Percentiles rank a stretch among this genome's conserved stretches.
phyloP scores from a whole-genome alignment of 257 asterid genomes.

The Scutellaria barbata region DNA sequence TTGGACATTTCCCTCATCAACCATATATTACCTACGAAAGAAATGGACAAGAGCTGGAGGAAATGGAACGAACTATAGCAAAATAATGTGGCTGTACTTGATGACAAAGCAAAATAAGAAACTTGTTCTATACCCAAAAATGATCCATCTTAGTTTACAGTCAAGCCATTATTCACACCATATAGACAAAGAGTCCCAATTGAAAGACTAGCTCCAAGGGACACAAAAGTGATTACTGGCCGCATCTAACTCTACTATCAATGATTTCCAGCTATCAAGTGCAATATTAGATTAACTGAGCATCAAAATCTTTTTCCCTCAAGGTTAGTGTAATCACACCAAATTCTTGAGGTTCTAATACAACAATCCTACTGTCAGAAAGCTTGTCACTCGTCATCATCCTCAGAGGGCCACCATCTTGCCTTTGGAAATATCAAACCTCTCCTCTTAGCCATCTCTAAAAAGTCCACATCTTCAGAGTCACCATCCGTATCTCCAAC shows the following conservation, averaged over 20 bases:
- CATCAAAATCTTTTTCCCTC: too few relatives aligned
- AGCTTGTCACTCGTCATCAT: background rate
- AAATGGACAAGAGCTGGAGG: background rate
- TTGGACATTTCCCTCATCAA: background rate
- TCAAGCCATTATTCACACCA: conserved; percentile 5
- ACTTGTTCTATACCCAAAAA: background rate
- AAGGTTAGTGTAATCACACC: background rate
- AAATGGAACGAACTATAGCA: too few relatives aligned
- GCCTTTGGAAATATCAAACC: conserved; percentile 47
- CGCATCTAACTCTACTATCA: too few relatives aligned
- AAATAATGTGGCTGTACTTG: background rate
- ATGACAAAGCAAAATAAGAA: background rate
- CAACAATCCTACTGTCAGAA: background rate
- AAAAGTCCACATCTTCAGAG: conserved; percentile 36
- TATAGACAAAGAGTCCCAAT: too few relatives aligned
- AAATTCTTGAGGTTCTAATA: background rate
- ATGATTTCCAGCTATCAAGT: background rate
- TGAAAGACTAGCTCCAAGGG: too few relatives aligned
- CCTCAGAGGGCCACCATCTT: conserved; percentile 52
- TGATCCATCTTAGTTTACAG: background rate
- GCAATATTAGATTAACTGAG: background rate
- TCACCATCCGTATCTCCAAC: conserved; percentile 14
- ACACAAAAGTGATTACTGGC: background rate
- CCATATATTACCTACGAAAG: background rate
- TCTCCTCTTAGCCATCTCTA: conserved; percentile 43